Conservation (phyloP, 345 rosid genomes). For the Euphorbia lathyris region DNA sequence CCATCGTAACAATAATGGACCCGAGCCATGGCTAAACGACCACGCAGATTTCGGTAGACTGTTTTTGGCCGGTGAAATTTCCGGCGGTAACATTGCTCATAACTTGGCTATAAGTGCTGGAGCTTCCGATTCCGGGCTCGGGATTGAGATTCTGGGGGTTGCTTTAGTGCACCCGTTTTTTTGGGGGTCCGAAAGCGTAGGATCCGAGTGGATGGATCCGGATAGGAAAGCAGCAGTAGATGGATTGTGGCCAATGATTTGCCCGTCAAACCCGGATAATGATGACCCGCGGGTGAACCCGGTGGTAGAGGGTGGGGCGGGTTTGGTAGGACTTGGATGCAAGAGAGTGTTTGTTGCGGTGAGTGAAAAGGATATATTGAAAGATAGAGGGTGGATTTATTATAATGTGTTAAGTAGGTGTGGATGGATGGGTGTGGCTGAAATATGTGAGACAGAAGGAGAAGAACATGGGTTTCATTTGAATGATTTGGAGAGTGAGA, state of each 20-base stretch:
- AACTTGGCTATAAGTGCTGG: constrained; percentile 21
- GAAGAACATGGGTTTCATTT: constrained; percentile 18
- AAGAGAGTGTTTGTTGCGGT: constrained; percentile 19
- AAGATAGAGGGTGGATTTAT: constrained; percentile 24
- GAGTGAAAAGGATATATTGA: constrained; percentile 22
- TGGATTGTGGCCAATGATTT: constrained; percentile 42
- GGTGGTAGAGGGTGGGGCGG: constrained; percentile 1
- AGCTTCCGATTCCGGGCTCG: background rate
- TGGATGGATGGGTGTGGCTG: constrained; percentile 30
- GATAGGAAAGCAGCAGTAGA: constrained; percentile 27
- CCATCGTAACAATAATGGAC: constrained; percentile 12
- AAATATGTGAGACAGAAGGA: constrained; percentile 17
- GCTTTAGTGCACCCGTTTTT: constrained; percentile 22
- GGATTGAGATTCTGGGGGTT: constrained; percentile 12
- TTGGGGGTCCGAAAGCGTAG: constrained; percentile 17
- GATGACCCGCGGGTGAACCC: constrained; percentile 29
- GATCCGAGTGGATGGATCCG: constrained; percentile 17
- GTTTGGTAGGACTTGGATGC: constrained; percentile 14
- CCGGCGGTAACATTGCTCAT: constrained; percentile 24
- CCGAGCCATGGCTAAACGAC: constrained; percentile 25
- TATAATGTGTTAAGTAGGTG: constrained; percentile 18
- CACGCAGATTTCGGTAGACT: constrained; percentile 16
- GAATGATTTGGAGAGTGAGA: constrained; percentile 24
- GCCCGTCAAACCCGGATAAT: constrained; percentile 39
- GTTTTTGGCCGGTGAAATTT: constrained; percentile 18